Evolutionary conservation across 1,139 yeast species (phyloP).

Genomic region (Hansenula sp.): DNA sequence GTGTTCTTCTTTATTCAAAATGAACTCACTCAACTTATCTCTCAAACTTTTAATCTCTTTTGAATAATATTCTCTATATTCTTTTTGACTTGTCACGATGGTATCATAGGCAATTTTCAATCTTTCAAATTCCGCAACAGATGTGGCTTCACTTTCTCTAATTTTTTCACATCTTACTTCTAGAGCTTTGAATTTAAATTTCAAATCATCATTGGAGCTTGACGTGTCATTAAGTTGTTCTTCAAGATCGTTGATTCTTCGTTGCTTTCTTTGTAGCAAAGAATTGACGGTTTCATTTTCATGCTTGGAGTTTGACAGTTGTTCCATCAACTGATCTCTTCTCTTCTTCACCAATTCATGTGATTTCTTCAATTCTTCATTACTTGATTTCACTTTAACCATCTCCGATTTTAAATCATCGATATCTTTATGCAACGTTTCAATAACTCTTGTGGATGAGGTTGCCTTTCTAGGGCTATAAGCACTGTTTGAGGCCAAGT

Average conservation of each 20-base stretch:
- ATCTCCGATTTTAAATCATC: conserved; percentile 54
- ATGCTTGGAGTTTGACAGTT: conserved; percentile 64
- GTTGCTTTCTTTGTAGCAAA: conserved; percentile 57
- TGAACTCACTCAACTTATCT: conserved; percentile 34
- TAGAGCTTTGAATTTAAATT: conserved; percentile 44
- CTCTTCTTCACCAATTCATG: conserved; percentile 42
- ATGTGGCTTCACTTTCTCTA: conserved; percentile 42
- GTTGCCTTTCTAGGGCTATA: conserved; percentile 10
- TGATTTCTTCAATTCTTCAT: conserved; percentile 46
- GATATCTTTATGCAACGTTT: conserved; percentile 50
- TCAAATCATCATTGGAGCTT: conserved; percentile 41
- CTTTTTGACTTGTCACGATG: conserved; percentile 49
- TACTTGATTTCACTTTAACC: conserved; percentile 46
- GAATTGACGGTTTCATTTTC: conserved; percentile 68
- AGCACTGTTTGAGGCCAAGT: not conserved
- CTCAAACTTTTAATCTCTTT: conserved; percentile 30
- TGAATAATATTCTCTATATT: conserved; percentile 51
- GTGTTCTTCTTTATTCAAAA: conserved; percentile 30
- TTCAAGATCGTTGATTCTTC: conserved; percentile 61
- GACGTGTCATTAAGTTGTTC: conserved; percentile 45
- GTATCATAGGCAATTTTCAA: conserved; percentile 63
- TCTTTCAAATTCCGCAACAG: conserved; percentile 53
- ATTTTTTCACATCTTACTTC: conserved; percentile 46
- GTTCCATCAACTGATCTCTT: conserved; percentile 61
- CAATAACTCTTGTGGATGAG: conserved; percentile 50